phyloP scores from a whole-genome alignment of 768 basidiomycete genomes.

The Pleurotus tuber-regium region DNA sequence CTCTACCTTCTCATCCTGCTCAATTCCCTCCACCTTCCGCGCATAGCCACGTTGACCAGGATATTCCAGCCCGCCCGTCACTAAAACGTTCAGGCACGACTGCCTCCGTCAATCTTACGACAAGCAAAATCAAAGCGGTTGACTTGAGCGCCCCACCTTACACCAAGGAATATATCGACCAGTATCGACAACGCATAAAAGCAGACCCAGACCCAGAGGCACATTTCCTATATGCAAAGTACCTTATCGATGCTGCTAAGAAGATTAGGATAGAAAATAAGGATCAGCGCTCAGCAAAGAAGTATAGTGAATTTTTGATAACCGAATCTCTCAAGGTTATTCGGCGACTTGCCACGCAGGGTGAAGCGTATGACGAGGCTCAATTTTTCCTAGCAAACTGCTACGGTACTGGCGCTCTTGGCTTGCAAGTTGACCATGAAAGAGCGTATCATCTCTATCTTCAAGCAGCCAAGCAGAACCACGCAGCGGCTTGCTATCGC shows the following conservation, averaged over 20 bases:
- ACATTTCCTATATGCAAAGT: slow-evolving; percentile 97
- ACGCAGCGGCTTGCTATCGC: slow-evolving; percentile 91
- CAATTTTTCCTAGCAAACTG: slow-evolving; percentile 99
- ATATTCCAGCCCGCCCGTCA: slow-evolving; percentile 57
- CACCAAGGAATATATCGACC: slow-evolving; percentile 95
- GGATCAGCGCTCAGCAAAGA: slow-evolving; percentile 82
- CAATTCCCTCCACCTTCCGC: slow-evolving; percentile 22
- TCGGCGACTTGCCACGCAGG: slow-evolving; percentile 89
- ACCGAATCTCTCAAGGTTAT: slow-evolving; percentile 90
- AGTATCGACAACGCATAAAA: slow-evolving; percentile 96
- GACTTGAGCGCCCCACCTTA: slow-evolving; percentile 83
- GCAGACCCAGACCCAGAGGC: slow-evolving; percentile 97
- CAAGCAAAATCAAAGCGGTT: slow-evolving; percentile 74
- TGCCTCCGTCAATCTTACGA: slow-evolving; percentile 53
- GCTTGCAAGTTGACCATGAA: slow-evolving; percentile 96
- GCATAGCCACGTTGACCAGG: slow-evolving; percentile 31
- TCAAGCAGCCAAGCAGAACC: slow-evolving; percentile 96
- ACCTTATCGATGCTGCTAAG: slow-evolving; percentile 97
- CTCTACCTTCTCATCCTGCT: slow-evolving; percentile 13
- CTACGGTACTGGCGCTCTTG: slow-evolving; percentile 92
- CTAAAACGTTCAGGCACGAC: slow-evolving; percentile 59
- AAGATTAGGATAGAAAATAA: slow-evolving; percentile 73
- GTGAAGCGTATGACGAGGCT: slow-evolving; percentile 90
- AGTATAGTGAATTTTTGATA: slow-evolving; percentile 86
- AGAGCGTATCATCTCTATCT: slow-evolving; percentile 96